Percentiles rank a stretch among this genome's conserved stretches.
These are phyloP conservation scores for Diaporthe capsici DNA, from an alignment of 2,329 filamentous ascomycete species.

Conservation along the genomic window DNA sequence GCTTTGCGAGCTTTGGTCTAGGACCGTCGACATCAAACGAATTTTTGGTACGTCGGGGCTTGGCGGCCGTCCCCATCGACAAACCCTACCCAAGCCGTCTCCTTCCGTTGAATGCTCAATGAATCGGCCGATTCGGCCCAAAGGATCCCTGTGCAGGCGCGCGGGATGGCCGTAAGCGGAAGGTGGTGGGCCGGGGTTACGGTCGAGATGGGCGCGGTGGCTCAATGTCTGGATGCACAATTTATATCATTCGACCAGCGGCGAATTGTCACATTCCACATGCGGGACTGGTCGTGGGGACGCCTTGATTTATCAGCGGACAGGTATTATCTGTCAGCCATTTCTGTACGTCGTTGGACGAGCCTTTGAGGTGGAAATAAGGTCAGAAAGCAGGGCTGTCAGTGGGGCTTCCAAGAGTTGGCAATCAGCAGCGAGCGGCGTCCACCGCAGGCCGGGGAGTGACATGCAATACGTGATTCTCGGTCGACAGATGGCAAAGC, in stretches of 20 bases:
- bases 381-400: not conserved
- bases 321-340: not conserved
- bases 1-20: too few relatives aligned
- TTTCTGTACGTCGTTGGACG: not conserved
- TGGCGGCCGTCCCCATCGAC: not conserved
- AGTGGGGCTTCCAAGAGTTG: not conserved
- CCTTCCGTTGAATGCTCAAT: not conserved
- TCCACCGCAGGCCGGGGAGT: not conserved
- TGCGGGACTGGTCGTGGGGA: not conserved
- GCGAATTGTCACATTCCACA: not conserved
- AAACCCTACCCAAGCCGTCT: not conserved
- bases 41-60: not conserved
- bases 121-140: not conserved
- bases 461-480: not conserved
- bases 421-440: not conserved
- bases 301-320: not conserved
- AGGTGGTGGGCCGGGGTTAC: slow-evolving; percentile 12
- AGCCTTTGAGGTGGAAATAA: not conserved
- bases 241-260: not conserved
- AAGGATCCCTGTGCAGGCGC: slow-evolving; percentile 1
- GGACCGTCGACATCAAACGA: not conserved
- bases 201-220: not conserved
- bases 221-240: not conserved
- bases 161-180: slow-evolving; percentile 13
- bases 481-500: not conserved